A percentile compares a stretch with the other conserved stretches of the same genome.
phyloP scores from a whole-genome alignment of 345 rosid species.

The Eucalyptus erythrocorys region DNA sequence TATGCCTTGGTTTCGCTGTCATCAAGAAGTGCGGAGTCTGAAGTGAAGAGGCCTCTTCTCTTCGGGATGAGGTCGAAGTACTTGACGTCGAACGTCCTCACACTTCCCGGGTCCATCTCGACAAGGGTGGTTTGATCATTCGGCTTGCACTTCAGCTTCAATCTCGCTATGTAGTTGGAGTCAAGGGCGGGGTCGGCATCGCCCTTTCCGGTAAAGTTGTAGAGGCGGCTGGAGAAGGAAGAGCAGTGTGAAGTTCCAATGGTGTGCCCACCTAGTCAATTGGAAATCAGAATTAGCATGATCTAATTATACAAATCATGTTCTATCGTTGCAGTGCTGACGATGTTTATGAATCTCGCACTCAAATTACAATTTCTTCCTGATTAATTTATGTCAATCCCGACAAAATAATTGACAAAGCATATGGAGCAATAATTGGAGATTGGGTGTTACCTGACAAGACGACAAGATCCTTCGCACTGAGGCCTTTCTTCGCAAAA shows the following conservation, averaged over 20 bases:
- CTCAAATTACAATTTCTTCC: not conserved
- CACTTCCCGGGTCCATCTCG: slow-evolving; percentile 73
- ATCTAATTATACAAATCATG: rapidly evolving
- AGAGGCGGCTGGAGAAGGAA: slow-evolving; percentile 27
- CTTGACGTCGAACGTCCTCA: slow-evolving; percentile 36
- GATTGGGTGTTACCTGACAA: slow-evolving; percentile 25
- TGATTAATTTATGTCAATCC: not conserved
- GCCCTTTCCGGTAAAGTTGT: slow-evolving; percentile 63
- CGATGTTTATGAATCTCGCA: not conserved
- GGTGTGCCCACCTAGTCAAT: slow-evolving; percentile 47
- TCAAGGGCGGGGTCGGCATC: slow-evolving; percentile 43
- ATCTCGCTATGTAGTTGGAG: slow-evolving; percentile 5
- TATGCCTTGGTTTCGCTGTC: slow-evolving; percentile 31
- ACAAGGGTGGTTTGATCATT: slow-evolving; percentile 31
- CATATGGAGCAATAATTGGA: not conserved
- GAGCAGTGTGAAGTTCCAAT: slow-evolving; percentile 59
- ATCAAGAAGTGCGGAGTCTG: slow-evolving; percentile 57
- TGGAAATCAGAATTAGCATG: not conserved
- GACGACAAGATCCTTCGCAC: slow-evolving; percentile 40
- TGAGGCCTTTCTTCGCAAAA: slow-evolving; percentile 24
- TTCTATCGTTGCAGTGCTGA: not conserved
- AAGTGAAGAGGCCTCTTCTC: slow-evolving; percentile 51
- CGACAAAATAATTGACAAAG: not conserved
- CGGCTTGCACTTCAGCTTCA: slow-evolving; percentile 29
- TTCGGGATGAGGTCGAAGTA: slow-evolving; percentile 34